Base-by-base conservation (phyloP, 108 stramenopile species). In the Nannochloropsis gaditana region DNA sequence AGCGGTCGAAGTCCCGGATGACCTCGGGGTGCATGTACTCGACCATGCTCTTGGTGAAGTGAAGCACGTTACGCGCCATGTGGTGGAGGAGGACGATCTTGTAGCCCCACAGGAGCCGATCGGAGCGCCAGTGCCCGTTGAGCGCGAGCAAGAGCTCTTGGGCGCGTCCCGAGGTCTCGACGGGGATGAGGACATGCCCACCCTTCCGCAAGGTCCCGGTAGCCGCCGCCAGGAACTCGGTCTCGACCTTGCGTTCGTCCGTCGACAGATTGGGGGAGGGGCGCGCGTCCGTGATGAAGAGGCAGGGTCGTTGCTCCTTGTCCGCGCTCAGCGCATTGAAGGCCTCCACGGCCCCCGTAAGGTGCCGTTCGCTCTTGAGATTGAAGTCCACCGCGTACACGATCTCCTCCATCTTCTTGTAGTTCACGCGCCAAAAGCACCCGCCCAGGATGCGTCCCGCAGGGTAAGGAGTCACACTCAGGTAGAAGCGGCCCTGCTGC, bases 381-480 rank as follows among this genome's bases (percentile, higher is more conserved):
- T 92, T 85, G 86, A 87, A 95, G n/a, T 73, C 59, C 8, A 73
- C 59, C 11, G 80, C 80, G 42, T 84, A 84, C 21, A 84, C 45
- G 41, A 84, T 43, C 41, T 59, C 50, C 9, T 84, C 83, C 10
- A 45, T 50, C 59, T 73, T 73, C 11, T 45, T 45, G 3, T n/a
- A 45, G 5, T 41, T 21, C 42, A 84, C 42, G 41, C 50, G 83
- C 83, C 83, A 84, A 81, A 93, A 95, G 80, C 93, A 92, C 45
- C 94, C 96, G n/a, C 96, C 96, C 2, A 95, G 93, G 43, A 94
- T 91, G 89, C 94, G 95, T n/a, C 94, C 96, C 11, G 93, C 93
- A 4, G 93, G 90, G 43, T 95, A 94, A 9, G 96, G 93, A 5
- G 93, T 95, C 43, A 96, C 86, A 42, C 93, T 84, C 11, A 95